Conservation (phyloP, 371 early-diverging fungal genomes). For the Cokeromyces recurvatus region DNA sequence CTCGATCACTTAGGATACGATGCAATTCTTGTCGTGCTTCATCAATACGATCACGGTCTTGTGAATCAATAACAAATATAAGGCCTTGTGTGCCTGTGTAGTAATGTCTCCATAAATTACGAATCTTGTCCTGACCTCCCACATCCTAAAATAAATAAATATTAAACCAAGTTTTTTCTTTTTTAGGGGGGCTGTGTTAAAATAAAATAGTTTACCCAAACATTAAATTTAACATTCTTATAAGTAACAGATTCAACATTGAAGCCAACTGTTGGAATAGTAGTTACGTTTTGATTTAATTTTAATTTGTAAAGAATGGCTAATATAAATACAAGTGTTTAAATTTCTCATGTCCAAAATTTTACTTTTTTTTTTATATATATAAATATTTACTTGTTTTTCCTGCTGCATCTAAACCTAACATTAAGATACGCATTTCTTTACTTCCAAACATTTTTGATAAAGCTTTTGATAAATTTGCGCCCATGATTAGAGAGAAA, state of each 20-base stretch:
- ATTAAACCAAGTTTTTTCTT: background rate
- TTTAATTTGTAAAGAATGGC: constrained; percentile 90
- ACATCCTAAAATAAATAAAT: constrained; percentile 60
- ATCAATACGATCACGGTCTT: constrained; percentile 77
- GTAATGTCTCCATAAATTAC: constrained; percentile 88
- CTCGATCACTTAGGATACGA: constrained; percentile 76
- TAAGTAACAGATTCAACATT: constrained; percentile 86
- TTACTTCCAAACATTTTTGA: constrained; percentile 75
- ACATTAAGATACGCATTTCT: constrained; percentile 88
- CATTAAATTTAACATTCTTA: constrained; percentile 89
- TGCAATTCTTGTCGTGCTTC: constrained; percentile 83
- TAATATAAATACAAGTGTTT: constrained; percentile 12
- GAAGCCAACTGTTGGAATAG: constrained; percentile 88
- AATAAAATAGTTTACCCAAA: constrained; percentile 49
- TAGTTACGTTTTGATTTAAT: constrained; percentile 79
- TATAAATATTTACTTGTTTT: constrained; percentile 74
- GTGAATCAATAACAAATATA: constrained; percentile 87
- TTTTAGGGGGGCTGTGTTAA: no score
- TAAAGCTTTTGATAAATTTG: constrained; percentile 51
- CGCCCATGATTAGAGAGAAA: no score
- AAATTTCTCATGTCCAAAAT: background rate
- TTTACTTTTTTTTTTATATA: background rate
- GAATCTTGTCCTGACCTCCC: constrained; percentile 88
- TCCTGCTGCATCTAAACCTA: constrained; percentile 92
- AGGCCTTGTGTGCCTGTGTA: constrained; percentile 85